Evolutionary conservation across 2,329 filamentous ascomycete species (phyloP).

Genomic region (Scedosporium dehoogii): DNA sequence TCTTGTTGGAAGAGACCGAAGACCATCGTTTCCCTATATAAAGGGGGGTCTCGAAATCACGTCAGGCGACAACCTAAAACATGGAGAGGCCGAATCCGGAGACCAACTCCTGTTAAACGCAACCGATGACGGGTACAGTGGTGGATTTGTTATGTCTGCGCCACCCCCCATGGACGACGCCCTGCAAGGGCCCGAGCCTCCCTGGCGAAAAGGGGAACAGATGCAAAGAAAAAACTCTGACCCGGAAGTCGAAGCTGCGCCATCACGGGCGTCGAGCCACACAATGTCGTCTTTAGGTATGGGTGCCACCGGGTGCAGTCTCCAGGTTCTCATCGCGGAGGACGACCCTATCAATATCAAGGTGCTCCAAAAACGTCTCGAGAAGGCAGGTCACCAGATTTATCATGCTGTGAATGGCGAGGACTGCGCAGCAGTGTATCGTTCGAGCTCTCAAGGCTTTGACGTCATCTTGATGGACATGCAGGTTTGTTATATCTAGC

Average conservation of each 20-base stretch:
- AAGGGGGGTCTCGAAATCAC: not conserved
- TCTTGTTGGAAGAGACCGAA: not conserved
- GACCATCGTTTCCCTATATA: not conserved
- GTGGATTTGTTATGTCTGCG: too few relatives aligned
- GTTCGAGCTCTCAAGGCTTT: conserved; percentile 51
- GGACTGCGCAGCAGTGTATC: conserved; percentile 66
- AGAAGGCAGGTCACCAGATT: conserved; percentile 65
- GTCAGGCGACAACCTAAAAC: not conserved
- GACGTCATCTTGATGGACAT: conserved; percentile 89
- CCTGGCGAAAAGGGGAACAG: too few relatives aligned
- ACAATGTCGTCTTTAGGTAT: not conserved
- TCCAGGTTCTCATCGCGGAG: conserved; percentile 70
- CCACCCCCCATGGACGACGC: too few relatives aligned
- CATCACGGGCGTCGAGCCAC: not conserved
- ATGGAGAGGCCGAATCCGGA: not conserved
- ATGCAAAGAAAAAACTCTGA: not conserved
- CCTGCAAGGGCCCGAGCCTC: too few relatives aligned
- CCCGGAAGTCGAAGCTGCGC: not conserved
- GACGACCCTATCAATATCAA: conserved; percentile 83
- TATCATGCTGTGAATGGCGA: conserved; percentile 71
- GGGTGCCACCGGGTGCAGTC: conserved; percentile 15
- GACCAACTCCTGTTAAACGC: not conserved
- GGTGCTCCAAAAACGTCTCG: conserved; percentile 68
- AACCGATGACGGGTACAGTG: too few relatives aligned
- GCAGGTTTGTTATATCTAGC: conserved; percentile 50